Evolutionary conservation across 2,329 filamentous ascomycete species (phyloP), one percentile per base, ranked within the genome.

Genomic region (Hypomyces rosellus): DNA sequence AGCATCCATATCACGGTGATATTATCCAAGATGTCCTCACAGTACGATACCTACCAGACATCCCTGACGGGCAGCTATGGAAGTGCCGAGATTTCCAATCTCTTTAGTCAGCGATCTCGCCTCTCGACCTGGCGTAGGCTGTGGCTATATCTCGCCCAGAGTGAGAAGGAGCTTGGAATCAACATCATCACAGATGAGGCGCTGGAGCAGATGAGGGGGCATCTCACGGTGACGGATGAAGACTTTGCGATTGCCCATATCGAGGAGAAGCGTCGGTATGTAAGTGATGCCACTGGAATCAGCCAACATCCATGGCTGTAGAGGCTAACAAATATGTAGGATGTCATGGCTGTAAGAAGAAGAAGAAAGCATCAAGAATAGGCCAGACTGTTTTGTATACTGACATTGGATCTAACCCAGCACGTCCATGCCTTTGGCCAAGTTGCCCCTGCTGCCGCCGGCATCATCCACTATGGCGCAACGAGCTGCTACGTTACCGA

Each of bases 81-180:
- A 69, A 86, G 79, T 59, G 65, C 69, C 55, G 86, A 87, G 70
- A 91, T 93, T 86, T 79, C 84, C 61, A 77, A 79, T 57, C 81
- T 96, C 54, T 96, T 96, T 75, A 85, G 84, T 59, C 81, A 85
- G 53, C 81, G 89, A 40, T 85, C 82, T 48, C 79, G 89, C 30
- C 82, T 84, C 67, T 84, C 81, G 40, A 90, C 83, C 49, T 95
- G 89, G 89, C 82, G 90, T 56, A 78, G 88, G 65, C 81, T 96
- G n/a, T 96, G 91, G 91, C 74, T 92, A 41, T 84, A 78, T 70
- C 85, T 96, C 12, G 90, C 90, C 20, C 85, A 95, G 74, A 76
- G 80, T 9, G 86, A 96, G 74, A 84, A 84, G 66, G 86, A 91
- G 67, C 78, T 95, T 2, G 89, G 89, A 3, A 79, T 95, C 43